These are phyloP conservation scores for Colletotrichum sp. DNA, from an alignment of 2,329 filamentous ascomycete species.

Conservation along the genomic window DNA sequence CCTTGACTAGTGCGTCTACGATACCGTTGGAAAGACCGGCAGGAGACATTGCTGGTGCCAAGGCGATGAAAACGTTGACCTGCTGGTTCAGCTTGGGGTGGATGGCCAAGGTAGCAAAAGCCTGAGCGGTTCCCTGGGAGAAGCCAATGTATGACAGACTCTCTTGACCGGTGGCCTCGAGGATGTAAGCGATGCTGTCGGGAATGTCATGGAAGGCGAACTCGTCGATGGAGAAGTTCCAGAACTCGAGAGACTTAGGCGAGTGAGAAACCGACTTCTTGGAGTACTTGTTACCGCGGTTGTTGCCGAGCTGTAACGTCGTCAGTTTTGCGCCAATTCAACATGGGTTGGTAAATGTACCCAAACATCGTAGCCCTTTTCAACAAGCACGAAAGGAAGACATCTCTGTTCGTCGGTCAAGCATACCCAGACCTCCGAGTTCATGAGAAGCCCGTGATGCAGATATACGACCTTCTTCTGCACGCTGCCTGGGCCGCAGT, in stretches of 20 bases:
- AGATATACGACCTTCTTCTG: slow-evolving; percentile 90
- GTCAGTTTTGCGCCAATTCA: slow-evolving; percentile 24
- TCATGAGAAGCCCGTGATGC: slow-evolving; percentile 97
- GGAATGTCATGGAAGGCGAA: slow-evolving; percentile 98
- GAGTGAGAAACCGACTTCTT: slow-evolving; percentile 86
- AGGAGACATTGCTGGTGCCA: slow-evolving; percentile 96
- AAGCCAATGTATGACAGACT: slow-evolving; percentile 97
- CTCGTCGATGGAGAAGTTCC: slow-evolving; percentile 98
- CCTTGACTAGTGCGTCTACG: slow-evolving; percentile 91
- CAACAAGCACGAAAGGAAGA: slow-evolving; percentile 86
- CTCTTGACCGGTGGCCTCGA: slow-evolving; percentile 79
- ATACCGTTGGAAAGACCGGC: slow-evolving; percentile 88
- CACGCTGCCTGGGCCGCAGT: slow-evolving; percentile 69
- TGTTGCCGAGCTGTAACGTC: slow-evolving; percentile 80
- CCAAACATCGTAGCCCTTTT: slow-evolving; percentile 96
- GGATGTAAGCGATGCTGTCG: slow-evolving; percentile 89
- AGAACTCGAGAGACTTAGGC: slow-evolving; percentile 80
- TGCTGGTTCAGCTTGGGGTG: slow-evolving; percentile 92
- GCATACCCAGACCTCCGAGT: slow-evolving; percentile 98
- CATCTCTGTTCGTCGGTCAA: slow-evolving; percentile 85
- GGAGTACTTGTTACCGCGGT: slow-evolving; percentile 98
- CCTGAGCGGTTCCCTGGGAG: slow-evolving; percentile 95
- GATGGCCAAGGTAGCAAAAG: slow-evolving; percentile 91
- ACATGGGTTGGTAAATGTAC: slow-evolving; percentile 47
- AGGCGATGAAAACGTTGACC: slow-evolving; percentile 93